These are phyloP conservation scores for Moringa oleifera DNA, from an alignment of 345 rosid genomes.

Conservation along the genomic window DNA sequence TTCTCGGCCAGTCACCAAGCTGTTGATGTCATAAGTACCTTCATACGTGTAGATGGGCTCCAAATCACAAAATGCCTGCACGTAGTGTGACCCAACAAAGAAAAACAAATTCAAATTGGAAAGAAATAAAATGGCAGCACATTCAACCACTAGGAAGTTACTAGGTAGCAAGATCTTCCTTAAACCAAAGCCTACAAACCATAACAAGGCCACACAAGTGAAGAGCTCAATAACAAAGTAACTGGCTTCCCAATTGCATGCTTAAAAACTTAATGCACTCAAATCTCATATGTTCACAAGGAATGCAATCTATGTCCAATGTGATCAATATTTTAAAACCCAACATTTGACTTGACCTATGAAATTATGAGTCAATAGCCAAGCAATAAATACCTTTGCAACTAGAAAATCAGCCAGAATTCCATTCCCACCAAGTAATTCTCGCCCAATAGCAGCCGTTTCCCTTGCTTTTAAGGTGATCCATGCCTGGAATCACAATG, in stretches of 20 bases:
- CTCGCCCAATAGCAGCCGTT: constrained; percentile 76
- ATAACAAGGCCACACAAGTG: neutral
- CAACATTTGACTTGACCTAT: neutral
- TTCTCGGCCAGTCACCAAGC: constrained; percentile 85
- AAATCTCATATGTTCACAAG: too few relatives aligned
- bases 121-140: neutral
- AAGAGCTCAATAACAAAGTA: neutral
- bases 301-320: neutral
- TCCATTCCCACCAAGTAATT: constrained; percentile 95
- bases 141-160: neutral
- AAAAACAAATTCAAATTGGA: neutral
- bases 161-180: neutral
- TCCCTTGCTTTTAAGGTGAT: constrained; percentile 72
- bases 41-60: constrained; percentile 94
- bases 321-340: neutral
- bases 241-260: neutral
- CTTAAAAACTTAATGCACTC: neutral
- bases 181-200: neutral
- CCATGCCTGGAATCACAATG: constrained; percentile 57
- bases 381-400: constrained; percentile 63
- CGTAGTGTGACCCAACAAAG: constrained; percentile 1
- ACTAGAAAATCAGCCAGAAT: constrained; percentile 79
- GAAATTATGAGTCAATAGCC: neutral
- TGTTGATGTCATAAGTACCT: constrained; percentile 94
- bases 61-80: constrained; percentile 97